phyloP scores from a whole-genome alignment of 148 eudicot genomes.

The Nyssa sinensis region DNA sequence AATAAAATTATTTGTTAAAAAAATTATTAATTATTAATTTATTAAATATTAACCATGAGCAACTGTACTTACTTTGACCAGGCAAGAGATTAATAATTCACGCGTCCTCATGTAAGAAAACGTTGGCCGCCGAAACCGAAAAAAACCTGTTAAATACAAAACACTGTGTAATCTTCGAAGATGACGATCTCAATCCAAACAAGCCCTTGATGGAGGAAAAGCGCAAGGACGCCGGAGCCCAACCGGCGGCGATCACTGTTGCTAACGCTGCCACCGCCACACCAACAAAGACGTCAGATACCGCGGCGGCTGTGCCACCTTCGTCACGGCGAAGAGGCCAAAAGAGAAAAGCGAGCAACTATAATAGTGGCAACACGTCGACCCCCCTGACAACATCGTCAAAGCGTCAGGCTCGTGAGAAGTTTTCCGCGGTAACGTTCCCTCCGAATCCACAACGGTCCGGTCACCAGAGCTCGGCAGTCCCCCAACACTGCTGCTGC shows the following conservation, averaged over 20 bases:
- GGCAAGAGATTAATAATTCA: not conserved
- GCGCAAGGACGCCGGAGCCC: constrained; percentile 46
- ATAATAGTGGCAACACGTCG: constrained; percentile 23
- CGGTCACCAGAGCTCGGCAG: constrained; percentile 76
- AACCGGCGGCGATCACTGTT: constrained; percentile 24
- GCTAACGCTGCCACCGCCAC: constrained; percentile 20
- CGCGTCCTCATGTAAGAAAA: not conserved
- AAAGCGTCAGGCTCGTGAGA: constrained; percentile 79
- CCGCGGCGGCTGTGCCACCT: constrained; percentile 39
- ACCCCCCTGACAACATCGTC: constrained; percentile 44
- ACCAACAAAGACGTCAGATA: constrained; percentile 24
- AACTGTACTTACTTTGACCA: too few species aligned
- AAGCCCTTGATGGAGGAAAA: constrained; percentile 64
- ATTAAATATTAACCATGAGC: too few species aligned
- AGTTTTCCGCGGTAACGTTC: constrained; percentile 44
- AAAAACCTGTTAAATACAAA: not conserved
- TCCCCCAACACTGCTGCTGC: constrained; percentile 53
- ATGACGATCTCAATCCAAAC: constrained; percentile 1
- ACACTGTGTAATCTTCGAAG: not conserved
- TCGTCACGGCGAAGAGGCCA: constrained; percentile 60
- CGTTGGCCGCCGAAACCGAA: constrained; percentile 3
- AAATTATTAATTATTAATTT: too few species aligned
- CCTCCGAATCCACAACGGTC: constrained; percentile 82
- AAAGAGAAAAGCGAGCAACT: constrained; percentile 59
- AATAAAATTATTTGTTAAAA: too few species aligned